A percentile compares a stretch with the other conserved stretches of the same genome.
phyloP scores from a whole-genome alignment of 352 stramenopile species.

The Globisporangium abappressorium region DNA sequence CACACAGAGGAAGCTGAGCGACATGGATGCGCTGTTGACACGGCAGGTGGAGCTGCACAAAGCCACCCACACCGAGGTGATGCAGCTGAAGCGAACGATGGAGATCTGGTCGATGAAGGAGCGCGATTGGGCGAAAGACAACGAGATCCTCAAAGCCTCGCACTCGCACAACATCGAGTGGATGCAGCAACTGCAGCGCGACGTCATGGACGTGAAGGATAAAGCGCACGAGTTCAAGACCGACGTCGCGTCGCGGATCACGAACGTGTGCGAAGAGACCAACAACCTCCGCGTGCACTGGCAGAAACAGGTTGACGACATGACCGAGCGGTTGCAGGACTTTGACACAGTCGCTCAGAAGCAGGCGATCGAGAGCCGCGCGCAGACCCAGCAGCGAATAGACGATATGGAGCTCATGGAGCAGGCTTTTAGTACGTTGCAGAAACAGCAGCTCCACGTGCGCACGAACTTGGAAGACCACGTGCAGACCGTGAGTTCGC shows the following conservation, averaged over 20 bases:
- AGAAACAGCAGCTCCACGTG: slow-evolving; percentile 64
- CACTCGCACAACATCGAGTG: slow-evolving; percentile 82
- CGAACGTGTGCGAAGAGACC: slow-evolving; percentile 60
- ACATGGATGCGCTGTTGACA: slow-evolving; percentile 58
- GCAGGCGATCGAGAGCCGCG: slow-evolving; percentile 37
- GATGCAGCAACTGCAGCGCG: slow-evolving; percentile 84
- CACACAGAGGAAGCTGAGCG: slow-evolving; percentile 49
- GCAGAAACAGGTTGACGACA: slow-evolving; percentile 67
- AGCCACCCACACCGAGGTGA: slow-evolving; percentile 58
- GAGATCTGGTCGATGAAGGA: slow-evolving; percentile 81
- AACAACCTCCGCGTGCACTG: slow-evolving; percentile 64
- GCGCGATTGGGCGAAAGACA: slow-evolving; percentile 84
- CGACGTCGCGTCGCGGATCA: slow-evolving; percentile 51
- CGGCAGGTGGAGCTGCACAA: slow-evolving; percentile 60
- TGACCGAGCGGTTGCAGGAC: slow-evolving; percentile 54
- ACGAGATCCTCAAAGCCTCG: slow-evolving; percentile 82
- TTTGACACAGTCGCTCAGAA: slow-evolving; percentile 44
- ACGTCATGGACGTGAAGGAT: slow-evolving; percentile 81
- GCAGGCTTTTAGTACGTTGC: slow-evolving; percentile 58
- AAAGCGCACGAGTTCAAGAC: slow-evolving; percentile 61
- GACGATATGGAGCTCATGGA: slow-evolving; percentile 79
- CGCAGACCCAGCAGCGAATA: slow-evolving; percentile 49
- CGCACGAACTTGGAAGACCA: slow-evolving; percentile 55
- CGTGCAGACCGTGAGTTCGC: slow-evolving; percentile 32
- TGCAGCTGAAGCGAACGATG: slow-evolving; percentile 71